Base-by-base conservation (phyloP, 495 filamentous ascomycete species). In the Xylaria telfairii region DNA sequence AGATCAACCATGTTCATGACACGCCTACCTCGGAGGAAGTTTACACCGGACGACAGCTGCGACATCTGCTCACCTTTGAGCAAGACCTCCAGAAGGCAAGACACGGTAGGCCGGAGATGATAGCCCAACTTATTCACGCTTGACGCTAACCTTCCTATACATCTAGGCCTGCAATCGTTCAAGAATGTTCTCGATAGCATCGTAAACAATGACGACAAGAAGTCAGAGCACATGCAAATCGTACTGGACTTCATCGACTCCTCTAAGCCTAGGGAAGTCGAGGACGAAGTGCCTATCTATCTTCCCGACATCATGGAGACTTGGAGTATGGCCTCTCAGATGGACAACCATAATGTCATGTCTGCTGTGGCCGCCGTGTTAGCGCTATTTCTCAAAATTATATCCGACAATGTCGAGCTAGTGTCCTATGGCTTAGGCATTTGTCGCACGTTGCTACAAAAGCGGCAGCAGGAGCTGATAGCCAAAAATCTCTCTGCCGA, bases 291-390 rank as follows among this genome's bases (percentile, higher is more conserved):
- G 21, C 80, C 85, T 2, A 79, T 87, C 30, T 93, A 90, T 73
- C 87, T 97, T 28, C 82, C 88, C 1, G 91, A 94, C 67, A 76
- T 98, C 54, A 90, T 94, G 75, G 89, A 92, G 73, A 90, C 87
- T 17, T 98, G 94, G 94, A 87, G 86, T 67, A 91, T 90, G 76
- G 93, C 90, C 4, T 86, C 86, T 56, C 88, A 90, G 78, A 87
- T 85, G 69, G 92, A 92, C 75, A 90, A 91, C 74, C 93, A 96
- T 49, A 83, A 87, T 70, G 79, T 98, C 51, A 83, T 93, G 72
- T 93, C 92, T 4, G 86, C 89, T 34, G 88, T 95, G 12, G 88
- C 91, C 1, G 91, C 93, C 5, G 88, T 92, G 4, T 84, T 98
- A 28, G 92, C 91, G 3, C 85, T 95, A 24, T 87, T 97, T 46